Conservation (phyloP, 352 stramenopile species). For the Pythium sukuiense region DNA sequence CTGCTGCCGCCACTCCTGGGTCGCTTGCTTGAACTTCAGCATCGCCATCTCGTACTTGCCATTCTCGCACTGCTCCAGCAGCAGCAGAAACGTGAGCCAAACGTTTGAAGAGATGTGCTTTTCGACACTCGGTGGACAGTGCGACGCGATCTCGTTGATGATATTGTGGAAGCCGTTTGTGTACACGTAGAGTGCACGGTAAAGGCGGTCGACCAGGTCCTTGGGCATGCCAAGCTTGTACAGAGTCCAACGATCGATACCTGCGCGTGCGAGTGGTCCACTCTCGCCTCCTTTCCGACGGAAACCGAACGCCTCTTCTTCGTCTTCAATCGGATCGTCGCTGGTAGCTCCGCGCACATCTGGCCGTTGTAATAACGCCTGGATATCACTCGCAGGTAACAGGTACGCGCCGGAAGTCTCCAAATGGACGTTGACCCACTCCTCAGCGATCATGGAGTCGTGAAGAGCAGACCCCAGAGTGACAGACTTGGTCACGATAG, state of each 20-base stretch:
- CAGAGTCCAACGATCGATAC: constrained; percentile 70
- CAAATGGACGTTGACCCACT: constrained; percentile 82
- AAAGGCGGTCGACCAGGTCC: constrained; percentile 73
- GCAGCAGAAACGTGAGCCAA: constrained; percentile 71
- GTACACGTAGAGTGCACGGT: constrained; percentile 83
- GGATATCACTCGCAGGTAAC: constrained; percentile 49
- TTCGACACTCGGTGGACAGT: constrained; percentile 61
- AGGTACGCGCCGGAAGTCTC: constrained; percentile 53
- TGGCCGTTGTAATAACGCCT: constrained; percentile 35
- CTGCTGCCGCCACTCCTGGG: constrained; percentile 48
- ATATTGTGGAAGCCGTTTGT: constrained; percentile 85
- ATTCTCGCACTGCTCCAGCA: constrained; percentile 79
- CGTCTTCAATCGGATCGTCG: constrained; percentile 39
- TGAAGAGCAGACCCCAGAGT: constrained; percentile 35
- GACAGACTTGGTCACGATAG: neutral
- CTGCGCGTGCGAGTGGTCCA: constrained; percentile 52
- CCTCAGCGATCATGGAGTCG: constrained; percentile 72
- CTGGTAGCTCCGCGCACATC: constrained; percentile 24
- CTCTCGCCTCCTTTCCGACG: constrained; percentile 35
- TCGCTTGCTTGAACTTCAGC: constrained; percentile 82
- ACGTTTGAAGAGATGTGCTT: constrained; percentile 81
- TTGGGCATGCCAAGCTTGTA: constrained; percentile 78
- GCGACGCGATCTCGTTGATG: constrained; percentile 76
- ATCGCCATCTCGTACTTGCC: constrained; percentile 87
- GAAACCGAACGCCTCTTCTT: constrained; percentile 49